Percentiles rank a stretch among this genome's conserved stretches.
Conservation (phyloP, 2,329 filamentous ascomycete genomes). For the Aspergillus quadricinctus region DNA sequence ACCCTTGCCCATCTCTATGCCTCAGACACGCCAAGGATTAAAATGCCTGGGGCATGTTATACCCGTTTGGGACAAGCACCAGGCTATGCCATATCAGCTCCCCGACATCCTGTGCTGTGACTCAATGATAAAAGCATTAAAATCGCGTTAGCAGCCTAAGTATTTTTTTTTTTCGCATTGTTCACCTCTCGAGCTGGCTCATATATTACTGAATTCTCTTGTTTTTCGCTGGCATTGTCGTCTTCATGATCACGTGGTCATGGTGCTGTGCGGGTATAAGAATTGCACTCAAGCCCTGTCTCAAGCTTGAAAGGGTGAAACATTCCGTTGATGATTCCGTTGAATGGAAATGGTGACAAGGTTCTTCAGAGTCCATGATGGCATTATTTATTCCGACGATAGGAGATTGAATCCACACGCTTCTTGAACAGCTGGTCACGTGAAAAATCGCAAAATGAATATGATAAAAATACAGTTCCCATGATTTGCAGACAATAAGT, state of each 20-base stretch:
- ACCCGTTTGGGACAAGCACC: constrained; percentile 2
- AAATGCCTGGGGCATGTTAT: not conserved
- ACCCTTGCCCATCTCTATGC: not conserved
- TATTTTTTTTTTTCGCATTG: no score
- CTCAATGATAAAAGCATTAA: not conserved
- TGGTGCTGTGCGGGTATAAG: not conserved
- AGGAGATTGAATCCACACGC: not conserved
- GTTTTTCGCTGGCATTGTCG: not conserved
- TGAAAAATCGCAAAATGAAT: not conserved
- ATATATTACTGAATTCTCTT: not conserved
- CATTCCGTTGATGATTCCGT: not conserved
- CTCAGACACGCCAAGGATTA: not conserved
- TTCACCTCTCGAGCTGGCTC: not conserved
- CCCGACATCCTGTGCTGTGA: not conserved
- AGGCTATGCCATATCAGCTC: constrained; percentile 7
- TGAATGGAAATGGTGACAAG: not conserved
- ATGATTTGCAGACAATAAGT: not conserved
- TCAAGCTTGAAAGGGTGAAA: not conserved
- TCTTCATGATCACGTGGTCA: not conserved
- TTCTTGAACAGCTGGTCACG: not conserved
- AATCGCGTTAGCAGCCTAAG: not conserved
- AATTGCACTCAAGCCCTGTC: not conserved
- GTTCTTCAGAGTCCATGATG: not conserved
- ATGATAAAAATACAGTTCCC: not conserved
- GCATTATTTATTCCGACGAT: not conserved